A percentile compares a stretch with the other conserved stretches of the same genome.
These are phyloP conservation scores for Boletus sp. DNA, from an alignment of 768 basidiomycete genomes.

Conservation along the genomic window DNA sequence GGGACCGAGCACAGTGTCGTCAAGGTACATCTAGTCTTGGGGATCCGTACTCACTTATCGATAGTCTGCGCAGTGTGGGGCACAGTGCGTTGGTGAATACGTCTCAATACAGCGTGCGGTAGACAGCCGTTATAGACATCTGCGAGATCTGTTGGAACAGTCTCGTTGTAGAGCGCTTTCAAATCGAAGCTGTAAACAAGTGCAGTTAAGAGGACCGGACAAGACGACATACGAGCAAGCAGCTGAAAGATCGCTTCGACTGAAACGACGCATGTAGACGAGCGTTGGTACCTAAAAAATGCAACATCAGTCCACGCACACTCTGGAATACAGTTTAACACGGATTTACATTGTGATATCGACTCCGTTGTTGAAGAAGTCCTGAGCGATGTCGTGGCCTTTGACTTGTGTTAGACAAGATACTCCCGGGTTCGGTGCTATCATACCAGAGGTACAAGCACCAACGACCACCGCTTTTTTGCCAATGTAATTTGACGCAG, in stretches of 20 bases:
- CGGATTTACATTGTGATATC: slow-evolving; percentile 28
- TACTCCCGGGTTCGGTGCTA: not conserved
- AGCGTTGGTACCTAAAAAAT: slow-evolving; percentile 22
- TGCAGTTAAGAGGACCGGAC: not conserved
- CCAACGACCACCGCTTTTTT: slow-evolving; percentile 71
- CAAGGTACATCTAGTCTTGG: not conserved
- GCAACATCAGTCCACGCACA: not conserved
- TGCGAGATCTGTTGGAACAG: slow-evolving; percentile 22
- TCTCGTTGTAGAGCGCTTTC: slow-evolving; percentile 18
- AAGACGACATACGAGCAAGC: slow-evolving; percentile 8
- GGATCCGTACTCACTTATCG: slow-evolving; percentile 23
- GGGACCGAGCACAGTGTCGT: not conserved
- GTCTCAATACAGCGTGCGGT: slow-evolving; percentile 14
- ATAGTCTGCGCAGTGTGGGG: slow-evolving; percentile 20
- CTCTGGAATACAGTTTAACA: not conserved
- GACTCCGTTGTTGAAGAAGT: slow-evolving; percentile 30
- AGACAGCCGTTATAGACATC: slow-evolving; percentile 19
- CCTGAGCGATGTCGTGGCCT: slow-evolving; percentile 40
- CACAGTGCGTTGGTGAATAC: slow-evolving; percentile 20
- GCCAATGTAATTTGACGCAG: slow-evolving; percentile 48
- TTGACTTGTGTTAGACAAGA: slow-evolving; percentile 7
- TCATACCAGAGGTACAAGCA: slow-evolving; percentile 58
- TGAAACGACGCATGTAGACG: slow-evolving; percentile 24
- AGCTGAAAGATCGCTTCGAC: slow-evolving; percentile 3
- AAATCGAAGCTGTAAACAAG: not conserved